Conservation (phyloP, 345 rosid genomes). For the Acer campestre region DNA sequence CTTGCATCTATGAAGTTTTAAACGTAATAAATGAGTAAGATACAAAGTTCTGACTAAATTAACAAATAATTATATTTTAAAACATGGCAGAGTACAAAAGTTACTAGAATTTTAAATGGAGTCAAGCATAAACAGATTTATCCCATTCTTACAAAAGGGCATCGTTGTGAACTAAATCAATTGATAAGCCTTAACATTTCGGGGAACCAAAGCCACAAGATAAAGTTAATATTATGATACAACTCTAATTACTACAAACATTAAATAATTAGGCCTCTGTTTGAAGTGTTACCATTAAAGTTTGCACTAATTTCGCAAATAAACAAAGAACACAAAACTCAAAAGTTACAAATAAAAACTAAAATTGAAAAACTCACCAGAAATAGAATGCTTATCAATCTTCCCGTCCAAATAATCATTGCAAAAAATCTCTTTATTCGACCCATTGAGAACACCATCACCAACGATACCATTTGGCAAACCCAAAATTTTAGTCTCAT, state of each 20-base stretch:
- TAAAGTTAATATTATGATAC: background rate
- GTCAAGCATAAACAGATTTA: background rate
- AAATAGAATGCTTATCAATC: conserved; percentile 45
- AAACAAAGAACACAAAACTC: background rate
- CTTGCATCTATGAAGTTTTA: background rate
- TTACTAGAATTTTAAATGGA: background rate
- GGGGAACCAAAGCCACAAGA: background rate
- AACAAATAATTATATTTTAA: background rate
- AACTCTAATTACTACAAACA: background rate
- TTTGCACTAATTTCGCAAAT: background rate
- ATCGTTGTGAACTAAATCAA: background rate
- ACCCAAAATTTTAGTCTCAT: conserved; percentile 26
- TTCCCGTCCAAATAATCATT: conserved; percentile 44
- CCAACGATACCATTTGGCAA: conserved; percentile 49
- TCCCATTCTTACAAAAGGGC: background rate
- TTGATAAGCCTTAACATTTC: background rate
- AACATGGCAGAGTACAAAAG: background rate
- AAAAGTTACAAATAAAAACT: background rate
- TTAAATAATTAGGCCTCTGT: background rate
- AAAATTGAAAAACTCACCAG: conserved; percentile 42
- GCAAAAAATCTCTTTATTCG: conserved; percentile 30
- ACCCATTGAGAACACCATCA: conserved; percentile 16
- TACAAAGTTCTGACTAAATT: background rate
- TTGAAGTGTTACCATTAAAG: background rate
- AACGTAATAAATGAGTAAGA: background rate